A percentile compares a stretch with the other conserved stretches of the same genome.
Conservation (phyloP, 495 filamentous ascomycete genomes). For the Friedmanniomyces endolithicus region DNA sequence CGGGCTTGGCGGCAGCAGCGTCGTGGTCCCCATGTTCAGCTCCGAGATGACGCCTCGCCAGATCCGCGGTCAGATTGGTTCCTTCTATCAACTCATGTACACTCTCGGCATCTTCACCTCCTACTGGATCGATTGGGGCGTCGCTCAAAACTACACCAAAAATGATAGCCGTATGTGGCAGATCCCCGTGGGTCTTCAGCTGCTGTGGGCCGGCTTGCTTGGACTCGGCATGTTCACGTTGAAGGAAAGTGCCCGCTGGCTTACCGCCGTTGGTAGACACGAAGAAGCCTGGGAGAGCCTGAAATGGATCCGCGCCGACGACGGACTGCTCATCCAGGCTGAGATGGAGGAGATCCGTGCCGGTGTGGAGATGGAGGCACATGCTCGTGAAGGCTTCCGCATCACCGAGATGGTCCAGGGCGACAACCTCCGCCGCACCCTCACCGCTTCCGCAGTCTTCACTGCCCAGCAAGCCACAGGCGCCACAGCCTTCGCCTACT, state of each 20-base stretch:
- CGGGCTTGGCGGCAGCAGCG: slow-evolving; percentile 18
- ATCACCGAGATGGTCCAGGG: slow-evolving; percentile 27
- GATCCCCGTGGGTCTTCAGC: slow-evolving; percentile 22
- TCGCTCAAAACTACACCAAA: slow-evolving; percentile 6
- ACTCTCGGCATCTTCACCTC: slow-evolving; percentile 16
- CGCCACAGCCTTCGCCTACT: slow-evolving; percentile 29
- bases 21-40: slow-evolving; percentile 22
- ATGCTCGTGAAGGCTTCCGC: slow-evolving; percentile 13
- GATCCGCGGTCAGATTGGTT: slow-evolving; percentile 21
- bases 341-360: slow-evolving; percentile 31
- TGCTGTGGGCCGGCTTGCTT: slow-evolving; percentile 19
- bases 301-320: slow-evolving; percentile 24
- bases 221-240: slow-evolving; percentile 18
- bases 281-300: slow-evolving; percentile 22
- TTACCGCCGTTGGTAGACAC: slow-evolving; percentile 11
- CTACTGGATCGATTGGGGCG: slow-evolving; percentile 17
- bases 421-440: slow-evolving; percentile 29
- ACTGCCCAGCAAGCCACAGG: slow-evolving; percentile 37
- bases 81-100: slow-evolving; percentile 22
- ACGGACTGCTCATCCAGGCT: slow-evolving; percentile 33
- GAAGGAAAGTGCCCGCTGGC: slow-evolving; percentile 21
- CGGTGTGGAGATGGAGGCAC: slow-evolving; percentile 15
- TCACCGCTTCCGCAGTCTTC: slow-evolving; percentile 39
- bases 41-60: slow-evolving; percentile 22
- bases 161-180: slow-evolving; percentile 16